These are phyloP conservation scores for Hypoxylon sp. DNA, from an alignment of 2,329 filamentous ascomycete genomes.

Conservation along the genomic window DNA sequence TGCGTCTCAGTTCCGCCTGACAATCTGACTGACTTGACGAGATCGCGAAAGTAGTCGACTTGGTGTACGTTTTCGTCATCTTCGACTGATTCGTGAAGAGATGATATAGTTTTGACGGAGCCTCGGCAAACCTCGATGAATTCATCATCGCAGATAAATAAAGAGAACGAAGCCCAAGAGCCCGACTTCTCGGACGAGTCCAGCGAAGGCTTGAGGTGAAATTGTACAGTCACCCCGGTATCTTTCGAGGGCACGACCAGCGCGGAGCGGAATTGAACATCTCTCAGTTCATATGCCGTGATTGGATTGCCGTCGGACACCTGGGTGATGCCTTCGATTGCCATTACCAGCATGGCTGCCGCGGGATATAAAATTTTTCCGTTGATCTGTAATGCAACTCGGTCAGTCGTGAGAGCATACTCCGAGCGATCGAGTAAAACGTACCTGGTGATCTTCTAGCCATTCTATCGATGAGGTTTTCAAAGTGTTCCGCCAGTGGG, in stretches of 20 bases:
- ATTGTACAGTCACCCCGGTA: background rate
- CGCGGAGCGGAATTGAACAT: conserved; percentile 4
- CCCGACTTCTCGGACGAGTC: background rate
- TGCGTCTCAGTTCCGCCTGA: background rate
- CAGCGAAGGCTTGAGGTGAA: background rate
- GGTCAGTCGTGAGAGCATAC: background rate
- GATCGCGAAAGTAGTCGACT: background rate
- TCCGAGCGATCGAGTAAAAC: background rate
- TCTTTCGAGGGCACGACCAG: background rate
- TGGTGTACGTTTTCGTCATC: background rate
- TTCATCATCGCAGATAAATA: background rate
- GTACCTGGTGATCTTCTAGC: conserved; percentile 46
- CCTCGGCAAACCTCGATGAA: background rate
- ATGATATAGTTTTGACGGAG: background rate
- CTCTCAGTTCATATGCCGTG: conserved; percentile 6
- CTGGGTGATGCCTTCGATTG: conserved; percentile 8
- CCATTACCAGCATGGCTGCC: conserved; percentile 49
- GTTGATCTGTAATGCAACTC: conserved; percentile 48
- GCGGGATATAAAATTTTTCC: conserved; percentile 56
- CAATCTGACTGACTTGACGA: background rate
- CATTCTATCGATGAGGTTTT: conserved; percentile 6
- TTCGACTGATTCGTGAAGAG: background rate
- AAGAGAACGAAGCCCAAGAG: background rate
- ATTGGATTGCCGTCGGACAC: background rate
- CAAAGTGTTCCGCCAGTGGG: conserved; percentile 34